Conservation (phyloP, 176 grass and related monocot species). For the Oryza nivara region DNA sequence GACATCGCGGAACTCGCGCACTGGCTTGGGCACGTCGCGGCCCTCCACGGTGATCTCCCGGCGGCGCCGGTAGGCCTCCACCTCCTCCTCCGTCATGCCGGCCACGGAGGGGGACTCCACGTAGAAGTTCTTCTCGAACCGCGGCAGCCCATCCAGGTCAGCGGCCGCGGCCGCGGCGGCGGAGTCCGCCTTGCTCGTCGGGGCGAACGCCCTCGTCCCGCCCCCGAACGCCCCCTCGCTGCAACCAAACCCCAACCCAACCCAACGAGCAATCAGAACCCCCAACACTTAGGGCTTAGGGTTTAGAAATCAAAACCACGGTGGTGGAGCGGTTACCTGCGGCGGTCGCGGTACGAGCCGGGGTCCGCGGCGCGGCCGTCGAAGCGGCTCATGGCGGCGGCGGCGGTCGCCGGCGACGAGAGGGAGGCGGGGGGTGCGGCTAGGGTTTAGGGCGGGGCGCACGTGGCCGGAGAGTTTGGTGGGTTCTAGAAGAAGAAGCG, state of each 20-base stretch:
- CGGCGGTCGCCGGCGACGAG: conserved; percentile 19
- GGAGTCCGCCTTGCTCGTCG: conserved; percentile 59
- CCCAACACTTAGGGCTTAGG: conserved; percentile 16
- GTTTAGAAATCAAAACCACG: neutral
- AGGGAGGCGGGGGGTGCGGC: neutral
- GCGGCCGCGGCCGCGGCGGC: conserved; percentile 53
- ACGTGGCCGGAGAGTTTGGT: neutral
- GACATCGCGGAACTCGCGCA: conserved; percentile 66
- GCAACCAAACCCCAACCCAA: neutral
- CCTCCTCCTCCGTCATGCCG: conserved; percentile 73
- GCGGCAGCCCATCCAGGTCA: conserved; percentile 81
- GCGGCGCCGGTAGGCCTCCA: conserved; percentile 77
- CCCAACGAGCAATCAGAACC: neutral
- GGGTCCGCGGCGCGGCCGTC: conserved; percentile 81
- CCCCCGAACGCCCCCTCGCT: conserved; percentile 71
- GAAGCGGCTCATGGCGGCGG: conserved; percentile 80
- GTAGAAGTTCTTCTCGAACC: conserved; percentile 98
- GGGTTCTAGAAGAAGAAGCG: conserved; percentile 31
- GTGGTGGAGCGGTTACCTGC: conserved; percentile 47
- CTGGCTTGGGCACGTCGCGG: conserved; percentile 82
- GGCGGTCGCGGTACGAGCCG: conserved; percentile 77
- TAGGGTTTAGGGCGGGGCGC: conserved; percentile 34
- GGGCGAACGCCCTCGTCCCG: conserved; percentile 61
- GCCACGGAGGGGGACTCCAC: conserved; percentile 75
- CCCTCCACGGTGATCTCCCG: conserved; percentile 88